phyloP scores from a whole-genome alignment of 176 grass and related monocot genomes.

The Luzula sylvatica region DNA sequence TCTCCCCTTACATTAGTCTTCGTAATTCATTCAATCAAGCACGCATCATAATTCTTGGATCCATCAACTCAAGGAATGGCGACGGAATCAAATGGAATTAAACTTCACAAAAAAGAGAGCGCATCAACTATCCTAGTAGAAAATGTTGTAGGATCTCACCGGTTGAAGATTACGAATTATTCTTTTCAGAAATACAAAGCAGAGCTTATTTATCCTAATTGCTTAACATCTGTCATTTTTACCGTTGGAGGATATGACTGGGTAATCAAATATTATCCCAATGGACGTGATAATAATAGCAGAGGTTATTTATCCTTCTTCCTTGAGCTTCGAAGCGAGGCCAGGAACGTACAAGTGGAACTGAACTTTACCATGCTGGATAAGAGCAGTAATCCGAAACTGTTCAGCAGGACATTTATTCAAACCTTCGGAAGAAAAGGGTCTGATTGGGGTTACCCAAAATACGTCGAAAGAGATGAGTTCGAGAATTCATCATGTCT shows the following conservation, averaged over 20 bases:
- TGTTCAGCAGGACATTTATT: not conserved
- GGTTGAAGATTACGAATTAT: not conserved
- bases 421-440: not conserved
- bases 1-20: no score
- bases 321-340: not conserved
- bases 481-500: conserved; percentile 1
- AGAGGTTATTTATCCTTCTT: not conserved
- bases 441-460: not conserved
- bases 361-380: not conserved
- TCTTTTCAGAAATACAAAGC: not conserved
- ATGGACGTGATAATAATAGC: not conserved
- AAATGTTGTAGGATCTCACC: not conserved
- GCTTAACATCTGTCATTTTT: not conserved
- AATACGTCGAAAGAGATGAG: not conserved
- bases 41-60: no score
- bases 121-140: not conserved
- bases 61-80: no score
- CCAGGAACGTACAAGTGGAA: not conserved
- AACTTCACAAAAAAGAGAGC: not conserved
- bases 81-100: no score
- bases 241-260: not conserved
- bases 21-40: no score
- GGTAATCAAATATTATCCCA: not conserved
- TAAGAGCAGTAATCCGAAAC: not conserved
- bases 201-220: not conserved